phyloP scores from a whole-genome alignment of 2,329 filamentous ascomycete species.

The Aspergillus sp. region DNA sequence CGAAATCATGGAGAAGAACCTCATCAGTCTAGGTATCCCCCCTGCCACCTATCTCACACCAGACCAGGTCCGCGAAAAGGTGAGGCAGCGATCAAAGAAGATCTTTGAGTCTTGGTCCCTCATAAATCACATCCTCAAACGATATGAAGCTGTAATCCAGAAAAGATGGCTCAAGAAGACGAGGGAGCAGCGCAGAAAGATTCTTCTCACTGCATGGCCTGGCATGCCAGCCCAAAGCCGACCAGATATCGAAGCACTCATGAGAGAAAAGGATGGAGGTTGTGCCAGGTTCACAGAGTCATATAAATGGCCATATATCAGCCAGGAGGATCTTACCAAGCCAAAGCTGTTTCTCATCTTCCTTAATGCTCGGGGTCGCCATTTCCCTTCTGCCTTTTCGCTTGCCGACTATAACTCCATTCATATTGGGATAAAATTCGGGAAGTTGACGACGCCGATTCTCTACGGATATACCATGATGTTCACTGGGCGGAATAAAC shows the following conservation, averaged over 20 bases:
- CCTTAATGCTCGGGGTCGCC: conserved; percentile 48
- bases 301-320: conserved; percentile 53
- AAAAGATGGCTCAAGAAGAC: conserved; percentile 55
- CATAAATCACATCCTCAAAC: conserved; percentile 15
- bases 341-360: conserved; percentile 45
- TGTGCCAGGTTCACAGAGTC: conserved; percentile 14
- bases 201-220: conserved; percentile 48
- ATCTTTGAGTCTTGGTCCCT: too few species aligned
- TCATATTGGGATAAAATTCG: conserved; percentile 21
- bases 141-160: conserved; percentile 49
- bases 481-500: conserved; percentile 23
- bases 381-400: conserved; percentile 44
- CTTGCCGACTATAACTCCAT: conserved; percentile 38
- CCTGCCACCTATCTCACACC: neutral
- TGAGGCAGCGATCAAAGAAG: conserved; percentile 15
- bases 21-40: too few species aligned
- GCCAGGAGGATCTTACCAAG: conserved; percentile 31
- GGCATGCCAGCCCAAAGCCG: conserved; percentile 47
- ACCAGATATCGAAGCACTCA: conserved; percentile 44
- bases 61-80: neutral
- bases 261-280: conserved; percentile 17
- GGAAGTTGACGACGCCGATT: conserved; percentile 12
- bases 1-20: too few species aligned
- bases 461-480: conserved; percentile 30
- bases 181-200: conserved; percentile 39